phyloP scores from a whole-genome alignment of 495 filamentous ascomycete species.

The Lasiosphaeria hispida region DNA sequence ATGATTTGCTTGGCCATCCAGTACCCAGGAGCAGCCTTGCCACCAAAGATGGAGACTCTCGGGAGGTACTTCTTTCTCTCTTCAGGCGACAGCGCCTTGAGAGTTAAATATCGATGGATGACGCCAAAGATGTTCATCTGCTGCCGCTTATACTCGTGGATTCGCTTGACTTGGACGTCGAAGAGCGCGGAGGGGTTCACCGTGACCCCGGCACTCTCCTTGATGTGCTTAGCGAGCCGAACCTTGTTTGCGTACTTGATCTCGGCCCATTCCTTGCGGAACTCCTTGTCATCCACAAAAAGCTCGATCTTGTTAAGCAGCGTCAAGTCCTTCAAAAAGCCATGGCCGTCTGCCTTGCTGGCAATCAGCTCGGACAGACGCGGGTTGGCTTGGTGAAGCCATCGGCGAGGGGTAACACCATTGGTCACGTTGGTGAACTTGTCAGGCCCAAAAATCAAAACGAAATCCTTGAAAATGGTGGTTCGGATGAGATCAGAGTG shows the following conservation, averaged over 20 bases:
- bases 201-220: constrained; percentile 68
- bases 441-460: constrained; percentile 86
- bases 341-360: constrained; percentile 76
- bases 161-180: constrained; percentile 97
- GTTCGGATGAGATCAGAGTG: constrained; percentile 96
- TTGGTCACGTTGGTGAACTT: constrained; percentile 99
- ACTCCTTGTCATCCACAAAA: constrained; percentile 77
- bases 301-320: constrained; percentile 78
- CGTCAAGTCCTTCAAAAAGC: constrained; percentile 85
- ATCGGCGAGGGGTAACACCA: constrained; percentile 90
- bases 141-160: constrained; percentile 99
- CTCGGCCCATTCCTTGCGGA: constrained; percentile 86
- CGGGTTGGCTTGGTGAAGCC: constrained; percentile 97
- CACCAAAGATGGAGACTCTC: constrained; percentile 95
- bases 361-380: constrained; percentile 88
- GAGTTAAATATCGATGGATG: constrained; percentile 87
- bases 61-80: constrained; percentile 85
- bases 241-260: constrained; percentile 74
- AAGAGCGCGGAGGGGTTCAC: constrained; percentile 90
- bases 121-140: constrained; percentile 99
- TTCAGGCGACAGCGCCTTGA: constrained; percentile 80
- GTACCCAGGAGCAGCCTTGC: constrained; percentile 96
- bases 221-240: constrained; percentile 85
- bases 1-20: constrained; percentile 99
- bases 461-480: constrained; percentile 99